Evolutionary conservation across 805 yeast genomes (phyloP).

Genomic region (Pichia rugopelliculosa): DNA sequence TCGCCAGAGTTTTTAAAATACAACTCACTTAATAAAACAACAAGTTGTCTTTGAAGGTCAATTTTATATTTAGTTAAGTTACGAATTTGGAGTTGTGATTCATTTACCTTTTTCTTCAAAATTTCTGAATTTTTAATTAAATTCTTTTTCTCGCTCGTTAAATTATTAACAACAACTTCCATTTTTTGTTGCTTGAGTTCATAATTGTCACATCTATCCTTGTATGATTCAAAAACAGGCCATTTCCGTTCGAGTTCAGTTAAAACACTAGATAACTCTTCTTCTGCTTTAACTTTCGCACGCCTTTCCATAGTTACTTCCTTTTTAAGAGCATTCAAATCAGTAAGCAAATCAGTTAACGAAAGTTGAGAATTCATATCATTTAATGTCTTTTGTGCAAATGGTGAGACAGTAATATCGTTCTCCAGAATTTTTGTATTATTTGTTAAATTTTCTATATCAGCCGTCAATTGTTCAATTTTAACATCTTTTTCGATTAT

Average conservation of each 20-base stretch:
- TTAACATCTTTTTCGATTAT: slow-evolving; percentile 31
- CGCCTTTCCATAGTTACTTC: slow-evolving; percentile 63
- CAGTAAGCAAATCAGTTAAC: slow-evolving; percentile 57
- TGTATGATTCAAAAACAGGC: slow-evolving; percentile 66
- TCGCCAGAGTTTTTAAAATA: slow-evolving; percentile 49
- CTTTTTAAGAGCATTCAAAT: slow-evolving; percentile 54
- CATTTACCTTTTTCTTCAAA: slow-evolving; percentile 30
- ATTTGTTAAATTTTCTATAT: slow-evolving; percentile 34
- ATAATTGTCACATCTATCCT: slow-evolving; percentile 46
- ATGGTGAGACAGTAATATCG: slow-evolving; percentile 25
- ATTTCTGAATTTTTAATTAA: slow-evolving; percentile 15
- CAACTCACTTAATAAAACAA: slow-evolving; percentile 60
- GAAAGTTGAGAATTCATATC: slow-evolving; percentile 42
- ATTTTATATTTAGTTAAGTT: slow-evolving; percentile 49
- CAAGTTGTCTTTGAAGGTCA: slow-evolving; percentile 82
- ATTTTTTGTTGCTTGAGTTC: slow-evolving; percentile 52
- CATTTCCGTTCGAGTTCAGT: slow-evolving; percentile 70
- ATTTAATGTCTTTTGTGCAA: slow-evolving; percentile 46
- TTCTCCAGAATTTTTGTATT: slow-evolving; percentile 13
- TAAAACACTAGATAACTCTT: slow-evolving; percentile 64
- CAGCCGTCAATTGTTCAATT: slow-evolving; percentile 36
- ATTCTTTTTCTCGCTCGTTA: slow-evolving; percentile 36
- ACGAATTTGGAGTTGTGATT: slow-evolving; percentile 39
- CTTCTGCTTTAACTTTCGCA: slow-evolving; percentile 61
- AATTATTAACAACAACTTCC: slow-evolving; percentile 45